Evolutionary conservation across 2,329 filamentous ascomycete species (phyloP), one percentile per base, ranked within the genome.

Genomic region (Fusarium compactum): DNA sequence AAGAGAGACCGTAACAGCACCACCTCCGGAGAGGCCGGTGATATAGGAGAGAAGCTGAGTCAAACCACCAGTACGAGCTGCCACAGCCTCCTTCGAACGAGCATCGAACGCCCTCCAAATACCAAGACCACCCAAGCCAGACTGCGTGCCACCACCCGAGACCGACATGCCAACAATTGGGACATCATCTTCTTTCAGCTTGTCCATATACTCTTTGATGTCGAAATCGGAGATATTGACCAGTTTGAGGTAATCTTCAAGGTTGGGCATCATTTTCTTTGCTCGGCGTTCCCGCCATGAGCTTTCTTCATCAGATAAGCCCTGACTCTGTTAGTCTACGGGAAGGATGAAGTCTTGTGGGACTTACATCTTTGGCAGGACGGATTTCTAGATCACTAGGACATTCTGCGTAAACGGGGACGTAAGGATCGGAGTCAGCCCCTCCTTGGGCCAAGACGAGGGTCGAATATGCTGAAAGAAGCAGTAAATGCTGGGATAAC

Each of bases 21-120:
- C 76, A 1, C 76, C 76, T 8, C 75, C 76, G 3, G 73, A 76
- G 0, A 78, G 53, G 5, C 76, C 76, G 0, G 73, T 75, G 41
- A 77, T 65, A 18, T 78, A 78, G 0, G 69, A 70, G 0, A 78
- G 18, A 2, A 77, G 38, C 40, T 78, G 76, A 0, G 71, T 62
- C 8, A 78, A 9, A 0, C 76, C 76, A 4, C 76, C 76, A 0
- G 74, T 77, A 1, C 70, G 63, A 3, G 74, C 70, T 5, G 65
- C 41, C 1, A 61, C 52, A 0, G 74, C 74, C 0, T 45, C 30
- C 1, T 62, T 54, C 14, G 77, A 75, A 7, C 76, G 71, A 10
- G 65, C 66, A 54, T 78, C 76, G 12, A 68, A 77, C 1, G 76
- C 76, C 12, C 76, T 74, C 71, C 73, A 78, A 27, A 78, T 50